These are phyloP conservation scores for Penicillium samsonianum DNA, from an alignment of 495 filamentous ascomycete species.

Conservation along the genomic window DNA sequence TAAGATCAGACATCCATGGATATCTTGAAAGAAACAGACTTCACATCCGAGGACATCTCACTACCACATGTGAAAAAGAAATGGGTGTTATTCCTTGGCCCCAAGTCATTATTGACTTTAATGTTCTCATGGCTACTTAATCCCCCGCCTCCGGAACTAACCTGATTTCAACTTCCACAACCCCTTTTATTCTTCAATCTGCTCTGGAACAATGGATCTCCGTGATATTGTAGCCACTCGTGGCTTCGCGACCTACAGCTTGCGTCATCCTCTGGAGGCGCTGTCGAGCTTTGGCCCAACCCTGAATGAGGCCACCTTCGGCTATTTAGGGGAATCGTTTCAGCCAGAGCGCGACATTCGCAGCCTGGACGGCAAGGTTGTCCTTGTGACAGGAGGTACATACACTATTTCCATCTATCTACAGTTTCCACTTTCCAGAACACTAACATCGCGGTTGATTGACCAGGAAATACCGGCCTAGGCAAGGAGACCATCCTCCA, in stretches of 20 bases:
- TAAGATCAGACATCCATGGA: background rate
- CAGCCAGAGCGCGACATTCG: slow-evolving; percentile 58
- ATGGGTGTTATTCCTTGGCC: background rate
- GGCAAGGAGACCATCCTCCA: slow-evolving; percentile 64
- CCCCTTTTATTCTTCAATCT: background rate
- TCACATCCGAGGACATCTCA: background rate
- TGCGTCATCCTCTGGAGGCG: slow-evolving; percentile 40
- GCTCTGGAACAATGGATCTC: slow-evolving; percentile 17
- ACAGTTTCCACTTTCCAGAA: background rate
- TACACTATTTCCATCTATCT: background rate
- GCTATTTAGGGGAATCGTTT: slow-evolving; percentile 45
- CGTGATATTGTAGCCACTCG: slow-evolving; percentile 21
- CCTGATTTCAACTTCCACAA: background rate
- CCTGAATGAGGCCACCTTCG: slow-evolving; percentile 42
- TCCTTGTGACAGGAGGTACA: slow-evolving; percentile 63
- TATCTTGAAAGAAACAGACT: background rate
- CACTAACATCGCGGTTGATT: slow-evolving; percentile 1
- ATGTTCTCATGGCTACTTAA: slow-evolving; percentile 1
- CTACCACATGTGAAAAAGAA: background rate
- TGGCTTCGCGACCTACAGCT: slow-evolving; percentile 24
- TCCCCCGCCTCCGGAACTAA: background rate
- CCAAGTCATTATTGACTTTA: background rate
- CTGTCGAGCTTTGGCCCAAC: slow-evolving; percentile 41
- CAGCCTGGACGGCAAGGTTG: slow-evolving; percentile 56
- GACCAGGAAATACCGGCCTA: slow-evolving; percentile 63